Evolutionary conservation across 441 rosid species (phyloP).

Genomic region (Pelargonium citronellum): DNA sequence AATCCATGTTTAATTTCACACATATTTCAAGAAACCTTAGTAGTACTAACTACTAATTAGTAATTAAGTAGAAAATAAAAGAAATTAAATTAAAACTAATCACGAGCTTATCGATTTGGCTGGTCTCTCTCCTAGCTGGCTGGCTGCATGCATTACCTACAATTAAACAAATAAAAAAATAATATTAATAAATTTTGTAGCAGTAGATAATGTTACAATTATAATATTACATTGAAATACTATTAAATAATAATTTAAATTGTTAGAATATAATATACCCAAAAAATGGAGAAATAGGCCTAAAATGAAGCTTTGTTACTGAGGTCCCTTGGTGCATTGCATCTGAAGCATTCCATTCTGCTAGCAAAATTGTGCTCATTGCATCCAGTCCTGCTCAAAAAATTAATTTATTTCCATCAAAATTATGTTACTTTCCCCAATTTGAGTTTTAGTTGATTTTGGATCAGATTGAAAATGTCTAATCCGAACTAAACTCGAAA

Average conservation of each 20-base stretch:
- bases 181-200: too few relatives aligned
- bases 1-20: background rate
- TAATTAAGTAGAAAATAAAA: background rate
- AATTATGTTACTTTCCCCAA: too few relatives aligned
- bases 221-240: too few relatives aligned
- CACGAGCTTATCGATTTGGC: background rate
- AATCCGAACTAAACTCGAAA: too few relatives aligned
- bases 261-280: conserved; percentile 13
- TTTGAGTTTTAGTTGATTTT: too few relatives aligned
- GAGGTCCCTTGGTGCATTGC: conserved; percentile 75
- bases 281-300: conserved; percentile 28
- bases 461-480: too few relatives aligned
- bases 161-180: background rate
- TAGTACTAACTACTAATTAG: background rate
- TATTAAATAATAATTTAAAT: too few relatives aligned
- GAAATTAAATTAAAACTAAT: background rate
- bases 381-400: conserved; percentile 46
- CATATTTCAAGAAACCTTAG: background rate
- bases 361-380: conserved; percentile 73
- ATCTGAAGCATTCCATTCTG: conserved; percentile 77
- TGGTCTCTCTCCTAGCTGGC: background rate
- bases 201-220: too few relatives aligned
- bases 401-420: background rate
- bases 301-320: conserved; percentile 51
- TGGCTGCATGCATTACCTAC: background rate